Conservation (phyloP, 2,329 filamentous ascomycete species). For the Aspergillus udagawae region DNA sequence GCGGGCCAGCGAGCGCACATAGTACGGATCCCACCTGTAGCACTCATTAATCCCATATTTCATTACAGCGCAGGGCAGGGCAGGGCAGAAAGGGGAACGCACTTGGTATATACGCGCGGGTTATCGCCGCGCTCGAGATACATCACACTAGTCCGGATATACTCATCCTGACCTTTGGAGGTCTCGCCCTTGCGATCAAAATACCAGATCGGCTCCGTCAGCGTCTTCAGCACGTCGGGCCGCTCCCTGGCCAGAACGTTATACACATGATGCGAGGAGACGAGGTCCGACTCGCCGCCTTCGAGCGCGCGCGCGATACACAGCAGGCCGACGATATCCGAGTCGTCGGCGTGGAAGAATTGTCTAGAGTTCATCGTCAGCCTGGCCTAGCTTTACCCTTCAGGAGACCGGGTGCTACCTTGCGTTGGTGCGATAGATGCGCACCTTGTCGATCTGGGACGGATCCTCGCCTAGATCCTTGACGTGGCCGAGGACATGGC, state of each 20-base stretch:
- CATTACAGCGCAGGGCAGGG: no score
- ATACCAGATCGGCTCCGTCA: constrained; percentile 81
- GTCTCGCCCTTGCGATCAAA: constrained; percentile 88
- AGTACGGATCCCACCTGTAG: constrained; percentile 76
- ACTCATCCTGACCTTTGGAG: constrained; percentile 69
- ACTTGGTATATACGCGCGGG: constrained; percentile 70
- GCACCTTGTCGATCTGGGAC: constrained; percentile 76
- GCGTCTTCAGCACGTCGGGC: constrained; percentile 70
- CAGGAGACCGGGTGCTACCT: constrained; percentile 32
- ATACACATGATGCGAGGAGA: constrained; percentile 74
- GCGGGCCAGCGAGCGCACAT: constrained; percentile 68
- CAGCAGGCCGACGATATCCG: constrained; percentile 76
- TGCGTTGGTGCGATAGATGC: constrained; percentile 86
- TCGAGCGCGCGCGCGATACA: constrained; percentile 74
- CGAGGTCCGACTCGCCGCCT: constrained; percentile 81
- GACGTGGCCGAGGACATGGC: constrained; percentile 83
- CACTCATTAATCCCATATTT: no score
- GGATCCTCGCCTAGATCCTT: constrained; percentile 83
- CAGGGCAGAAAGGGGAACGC: constrained; percentile 13
- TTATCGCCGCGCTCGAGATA: constrained; percentile 69
- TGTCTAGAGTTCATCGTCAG: no score
- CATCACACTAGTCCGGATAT: constrained; percentile 67
- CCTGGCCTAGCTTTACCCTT: no score
- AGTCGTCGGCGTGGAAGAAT: constrained; percentile 82
- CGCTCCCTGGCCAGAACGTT: constrained; percentile 71